phyloP scores from a whole-genome alignment of 805 yeast genomes.

The Scheffersomyces lignosus region DNA sequence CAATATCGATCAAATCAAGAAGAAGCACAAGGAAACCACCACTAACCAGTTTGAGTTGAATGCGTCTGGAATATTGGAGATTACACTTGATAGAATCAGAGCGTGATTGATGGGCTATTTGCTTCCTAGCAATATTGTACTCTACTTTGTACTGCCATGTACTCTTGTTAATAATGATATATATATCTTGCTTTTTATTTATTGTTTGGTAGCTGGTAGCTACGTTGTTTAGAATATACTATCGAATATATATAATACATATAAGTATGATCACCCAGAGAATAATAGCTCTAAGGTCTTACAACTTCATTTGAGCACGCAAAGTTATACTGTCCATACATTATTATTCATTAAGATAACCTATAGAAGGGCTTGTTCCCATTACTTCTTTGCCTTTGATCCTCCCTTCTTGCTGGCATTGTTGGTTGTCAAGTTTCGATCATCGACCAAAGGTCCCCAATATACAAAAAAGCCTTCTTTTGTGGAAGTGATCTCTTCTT shows the following conservation, averaged over 20 bases:
- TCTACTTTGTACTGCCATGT: neutral
- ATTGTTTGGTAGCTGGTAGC: too few relatives aligned
- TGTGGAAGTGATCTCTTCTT: constrained; percentile 88
- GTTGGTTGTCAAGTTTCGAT: constrained; percentile 19
- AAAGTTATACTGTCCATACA: too few relatives aligned
- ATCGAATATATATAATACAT: too few relatives aligned
- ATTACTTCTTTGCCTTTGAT: constrained; percentile 25
- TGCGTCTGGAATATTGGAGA: constrained; percentile 32
- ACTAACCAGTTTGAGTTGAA: constrained; percentile 21
- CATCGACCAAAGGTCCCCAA: constrained; percentile 84
- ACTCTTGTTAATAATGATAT: too few relatives aligned
- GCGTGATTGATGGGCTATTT: too few relatives aligned
- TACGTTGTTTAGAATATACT: too few relatives aligned
- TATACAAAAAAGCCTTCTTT: constrained; percentile 95
- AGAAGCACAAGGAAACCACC: constrained; percentile 13
- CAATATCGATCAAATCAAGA: constrained; percentile 15
- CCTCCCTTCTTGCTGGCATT: constrained; percentile 23
- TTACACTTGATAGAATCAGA: constrained; percentile 35
- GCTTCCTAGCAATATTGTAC: neutral
- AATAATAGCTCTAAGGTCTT: too few relatives aligned
- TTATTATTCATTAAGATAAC: too few relatives aligned
- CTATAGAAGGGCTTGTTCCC: too few relatives aligned
- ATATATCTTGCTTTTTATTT: too few relatives aligned
- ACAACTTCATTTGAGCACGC: too few relatives aligned
- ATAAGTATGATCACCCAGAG: too few relatives aligned